A percentile compares a stretch with the other conserved stretches of the same genome.
These are phyloP conservation scores for Sugiyamaella valdiviana DNA, from an alignment of 805 yeast genomes.

Conservation along the genomic window DNA sequence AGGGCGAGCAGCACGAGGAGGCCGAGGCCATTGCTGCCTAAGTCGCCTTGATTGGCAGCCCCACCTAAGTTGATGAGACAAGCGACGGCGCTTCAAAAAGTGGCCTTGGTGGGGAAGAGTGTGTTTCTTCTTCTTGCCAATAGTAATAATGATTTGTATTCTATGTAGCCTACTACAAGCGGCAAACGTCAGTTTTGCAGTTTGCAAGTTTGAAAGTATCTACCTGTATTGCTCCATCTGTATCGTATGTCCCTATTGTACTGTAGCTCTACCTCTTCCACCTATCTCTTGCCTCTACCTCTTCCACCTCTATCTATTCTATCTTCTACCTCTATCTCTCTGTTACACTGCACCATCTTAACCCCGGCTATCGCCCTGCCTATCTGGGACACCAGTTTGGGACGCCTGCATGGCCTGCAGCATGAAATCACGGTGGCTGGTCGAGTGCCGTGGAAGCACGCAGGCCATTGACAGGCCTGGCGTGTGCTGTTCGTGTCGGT, in stretches of 20 bases:
- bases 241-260: too few relatives aligned
- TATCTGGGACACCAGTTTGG: neutral
- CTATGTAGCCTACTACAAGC: too few relatives aligned
- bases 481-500: too few relatives aligned
- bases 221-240: too few relatives aligned
- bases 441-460: neutral
- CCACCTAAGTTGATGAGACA: neutral
- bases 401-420: neutral
- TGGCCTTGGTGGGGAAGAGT: neutral
- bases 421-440: neutral
- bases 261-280: too few relatives aligned
- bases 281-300: too few relatives aligned
- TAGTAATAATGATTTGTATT: neutral
- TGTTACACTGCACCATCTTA: too few relatives aligned
- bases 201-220: neutral
- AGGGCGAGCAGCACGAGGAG: slow-evolving; percentile 21
- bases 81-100: too few relatives aligned
- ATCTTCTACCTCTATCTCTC: too few relatives aligned
- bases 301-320: too few relatives aligned
- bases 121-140: neutral
- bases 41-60: neutral
- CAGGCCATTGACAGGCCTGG: neutral
- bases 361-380: too few relatives aligned
- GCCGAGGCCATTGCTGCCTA: slow-evolving; percentile 3
- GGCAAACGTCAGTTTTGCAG: too few relatives aligned